Evolutionary conservation across 2,329 filamentous ascomycete genomes (phyloP).

Genomic region (Trichoderma sp.): DNA sequence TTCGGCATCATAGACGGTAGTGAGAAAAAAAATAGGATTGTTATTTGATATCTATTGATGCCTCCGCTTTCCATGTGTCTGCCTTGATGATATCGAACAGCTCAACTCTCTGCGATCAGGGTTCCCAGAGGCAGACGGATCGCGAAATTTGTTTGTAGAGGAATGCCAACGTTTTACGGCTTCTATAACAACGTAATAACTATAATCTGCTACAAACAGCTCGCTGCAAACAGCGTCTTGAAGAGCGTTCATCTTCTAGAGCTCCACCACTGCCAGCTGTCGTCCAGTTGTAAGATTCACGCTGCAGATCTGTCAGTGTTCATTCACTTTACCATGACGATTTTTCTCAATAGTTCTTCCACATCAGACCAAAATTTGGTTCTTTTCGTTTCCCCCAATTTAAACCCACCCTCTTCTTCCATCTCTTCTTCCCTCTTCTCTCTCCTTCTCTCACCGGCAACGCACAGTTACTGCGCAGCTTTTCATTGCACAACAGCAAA

Average conservation of each 20-base stretch:
- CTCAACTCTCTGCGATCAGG: too few species aligned
- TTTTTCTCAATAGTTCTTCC: not conserved
- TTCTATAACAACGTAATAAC: not conserved
- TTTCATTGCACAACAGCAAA: not conserved
- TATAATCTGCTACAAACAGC: not conserved
- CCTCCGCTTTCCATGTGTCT: not conserved
- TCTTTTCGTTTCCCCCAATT: not conserved
- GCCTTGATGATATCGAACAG: not conserved
- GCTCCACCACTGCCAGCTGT: constrained; percentile 12
- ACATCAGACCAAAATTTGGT: not conserved
- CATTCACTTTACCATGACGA: constrained; percentile 12
- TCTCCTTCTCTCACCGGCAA: not conserved
- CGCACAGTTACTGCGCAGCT: not conserved
- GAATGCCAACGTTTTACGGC: not conserved
- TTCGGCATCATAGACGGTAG: constrained; percentile 26
- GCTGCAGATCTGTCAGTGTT: not conserved
- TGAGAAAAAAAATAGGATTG: constrained; percentile 7
- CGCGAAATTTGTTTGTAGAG: not conserved
- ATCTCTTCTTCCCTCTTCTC: not conserved
- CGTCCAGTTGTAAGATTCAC: not conserved
- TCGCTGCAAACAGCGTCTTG: not conserved
- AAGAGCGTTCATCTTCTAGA: too few species aligned
- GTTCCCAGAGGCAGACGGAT: not conserved
- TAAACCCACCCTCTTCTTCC: not conserved
- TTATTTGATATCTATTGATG: not conserved